A percentile compares a stretch with the other conserved stretches of the same genome.
Conservation (phyloP, 805 yeast genomes). For the Saturnispora hagleri region DNA sequence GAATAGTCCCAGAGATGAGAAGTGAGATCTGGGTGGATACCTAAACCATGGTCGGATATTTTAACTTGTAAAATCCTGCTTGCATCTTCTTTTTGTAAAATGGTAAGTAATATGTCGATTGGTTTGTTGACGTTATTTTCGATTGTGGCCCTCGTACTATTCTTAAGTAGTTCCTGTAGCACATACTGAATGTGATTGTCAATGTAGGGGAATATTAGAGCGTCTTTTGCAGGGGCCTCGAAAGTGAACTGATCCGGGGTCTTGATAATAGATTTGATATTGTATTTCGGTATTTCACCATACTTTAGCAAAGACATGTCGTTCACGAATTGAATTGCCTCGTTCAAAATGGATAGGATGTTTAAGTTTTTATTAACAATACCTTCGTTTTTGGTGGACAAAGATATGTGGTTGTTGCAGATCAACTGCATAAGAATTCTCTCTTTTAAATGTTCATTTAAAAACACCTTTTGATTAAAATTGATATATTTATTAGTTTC, state of each 20-base stretch:
- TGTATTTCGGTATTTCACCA: slow-evolving; percentile 58
- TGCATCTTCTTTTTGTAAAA: slow-evolving; percentile 20
- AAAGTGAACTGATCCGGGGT: slow-evolving; percentile 26
- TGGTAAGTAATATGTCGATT: slow-evolving; percentile 38
- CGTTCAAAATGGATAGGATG: slow-evolving; percentile 52
- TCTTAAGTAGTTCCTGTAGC: slow-evolving; percentile 77
- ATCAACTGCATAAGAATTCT: slow-evolving; percentile 80
- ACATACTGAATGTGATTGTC: slow-evolving; percentile 85
- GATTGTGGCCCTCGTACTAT: slow-evolving; percentile 80
- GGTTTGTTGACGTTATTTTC: slow-evolving; percentile 50
- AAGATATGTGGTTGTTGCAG: slow-evolving; percentile 74
- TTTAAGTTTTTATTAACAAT: slow-evolving; percentile 58
- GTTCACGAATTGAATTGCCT: slow-evolving; percentile 65
- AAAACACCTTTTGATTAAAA: slow-evolving; percentile 28
- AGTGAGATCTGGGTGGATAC: slow-evolving; percentile 62
- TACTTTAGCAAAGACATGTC: slow-evolving; percentile 79
- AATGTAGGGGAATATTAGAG: slow-evolving; percentile 65
- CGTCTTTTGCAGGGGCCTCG: slow-evolving; percentile 6
- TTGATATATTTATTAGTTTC: slow-evolving; percentile 25
- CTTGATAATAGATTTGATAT: slow-evolving; percentile 36
- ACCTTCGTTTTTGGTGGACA: slow-evolving; percentile 43
- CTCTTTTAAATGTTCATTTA: slow-evolving; percentile 71
- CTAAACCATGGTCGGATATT: slow-evolving; percentile 82
- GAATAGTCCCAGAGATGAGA: slow-evolving; percentile 75
- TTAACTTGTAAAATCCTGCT: slow-evolving; percentile 49